Evolutionary conservation across 164 flowering plant genomes (phyloP), one percentile per base, ranked within the genome.

Genomic region (Buxus sempervirens): DNA sequence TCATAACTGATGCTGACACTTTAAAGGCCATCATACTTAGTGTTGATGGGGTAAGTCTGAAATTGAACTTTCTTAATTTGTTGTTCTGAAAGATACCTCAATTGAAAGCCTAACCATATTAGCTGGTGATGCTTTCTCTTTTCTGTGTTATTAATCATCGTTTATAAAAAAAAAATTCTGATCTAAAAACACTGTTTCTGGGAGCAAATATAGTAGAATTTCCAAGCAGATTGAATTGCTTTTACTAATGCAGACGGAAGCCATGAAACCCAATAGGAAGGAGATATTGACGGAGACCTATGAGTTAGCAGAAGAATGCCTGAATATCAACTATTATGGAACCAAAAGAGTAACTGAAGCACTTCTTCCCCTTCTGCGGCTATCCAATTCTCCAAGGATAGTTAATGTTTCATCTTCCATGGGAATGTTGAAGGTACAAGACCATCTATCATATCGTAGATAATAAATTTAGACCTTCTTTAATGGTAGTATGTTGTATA

Each of bases 281-380:
- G 55, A 25, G 20, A 54, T 10, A 27, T 57, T 55, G 20, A 62
- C 64, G 12, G 68, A 81, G 45, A 68, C 64, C 10, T 74, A 73
- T 36, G 84, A 81, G 27, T 1, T 36, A 21, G 85, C 84, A 28
- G 73, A 79, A 73, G 79, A 78, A 42, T 80, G 89, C 68, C 9
- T 86, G 27, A 26, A 78, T 65, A 83, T 71, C 41, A 86, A 88
- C 70, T 88, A 86, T 70, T 81, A 81, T 70, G 90, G 93, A 22
- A 68, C 79, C 9, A 88, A 78, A 70, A 77, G 72, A 64, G 78
- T 78, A 74, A 36, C 66, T 38, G 82, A 83, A 78, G 82, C 82
- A 25, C 71, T 81, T 61, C 2, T 85, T 68, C 82, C 85, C 15
- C 76, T 83, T 41, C 84, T 88, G 22, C 79, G 79, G 55, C 64